Base-by-base conservation (phyloP, 2,329 filamentous ascomycete genomes). In the Cladosporium sp. region DNA sequence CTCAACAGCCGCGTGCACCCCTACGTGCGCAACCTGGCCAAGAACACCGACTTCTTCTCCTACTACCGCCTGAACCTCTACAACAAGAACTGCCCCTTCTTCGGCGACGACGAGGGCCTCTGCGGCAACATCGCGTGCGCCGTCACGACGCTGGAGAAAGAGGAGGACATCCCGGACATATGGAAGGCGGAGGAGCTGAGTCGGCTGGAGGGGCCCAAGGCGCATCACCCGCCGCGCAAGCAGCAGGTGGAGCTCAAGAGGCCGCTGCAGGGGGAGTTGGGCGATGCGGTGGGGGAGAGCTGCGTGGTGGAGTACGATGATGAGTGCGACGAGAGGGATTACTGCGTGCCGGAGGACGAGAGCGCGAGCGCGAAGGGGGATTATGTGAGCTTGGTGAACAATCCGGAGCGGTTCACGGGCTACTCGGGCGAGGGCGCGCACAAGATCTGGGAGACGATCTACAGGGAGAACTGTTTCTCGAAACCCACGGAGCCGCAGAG, bases 281-380 rank as follows among this genome's bases (percentile, higher is more conserved):
- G 93, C 43, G 89, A 91, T 48, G 76, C 85, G 52, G 92, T 96
- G 0, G 90, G 89, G 49, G 93, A 98, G 74, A 95, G 89, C 69
- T 98, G 93, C 68, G 90, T 98, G 43, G 85, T 97, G 14, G 93
- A 98, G 73, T 95, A 95, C 66, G 92, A 97, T 64, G 92, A 96
- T 65, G 92, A 96, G 71, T 95, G 90, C 71, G 92, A 97, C 72
- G 87, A 96, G 61, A 82, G 93, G 59, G 93, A 98, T 68, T 98
- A 97, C 70, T 98, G 93, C 71, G 83, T 97, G 4, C 89, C 90
- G 0, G 93, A 98, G 63, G 93, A 98, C 66, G 91, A 97, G 73
- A 88, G 87, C 64, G 84, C 86, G 6, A 79, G 79, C 46, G 86
- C 81, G 9, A 95, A 95, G 70, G 93, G 93, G 38, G 93, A 97